Evolutionary conservation across 768 basidiomycete species (phyloP), one percentile per base, ranked within the genome.

Genomic region (Pleurotus giganteus): DNA sequence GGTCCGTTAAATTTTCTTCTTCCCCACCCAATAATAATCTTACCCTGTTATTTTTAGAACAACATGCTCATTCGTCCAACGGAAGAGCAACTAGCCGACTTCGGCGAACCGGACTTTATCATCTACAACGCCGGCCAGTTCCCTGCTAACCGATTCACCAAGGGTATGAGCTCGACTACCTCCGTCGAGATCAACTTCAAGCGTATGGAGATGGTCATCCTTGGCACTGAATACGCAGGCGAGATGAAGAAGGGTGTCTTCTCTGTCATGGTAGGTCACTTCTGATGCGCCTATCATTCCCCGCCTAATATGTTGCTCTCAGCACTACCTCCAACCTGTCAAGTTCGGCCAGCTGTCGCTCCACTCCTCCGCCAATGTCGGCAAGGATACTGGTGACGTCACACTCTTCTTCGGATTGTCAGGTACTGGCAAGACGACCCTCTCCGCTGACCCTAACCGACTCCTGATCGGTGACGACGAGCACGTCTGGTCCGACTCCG

Each of bases 161-260:
- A 97, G 79, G 97, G 97, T 73, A 98, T 98, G 97, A 96, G 93
- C 58, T 97, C 94, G 8, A 92, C 94, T 27, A 98, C 97, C 4
- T 97, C 95, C 2, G 96, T 99, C 47, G 96, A 98, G 76, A 93
- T 99, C 80, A 99, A 99, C 84, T 98, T 99, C 76, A 97, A 97
- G 81, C 91, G 97, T 36, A 97, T 94, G 94, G 97, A 99, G 74
- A 99, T 99, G 97, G 96, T 99, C 65, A 98, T 99, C 66, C 91
- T 99, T 63, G 96, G 91, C 53, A 96, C 94, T 24, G 94, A 98
- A 69, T 98, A 98, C 66, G 94, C 94, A 27, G 94, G 94, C 47
- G 94, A 99, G 79, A 99, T 99, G 97, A 99, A 99, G 79, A 99
- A 99, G 85, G 97, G 97, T 67, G 92, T 99, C 70, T 99, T 99